Percentiles rank a stretch among this genome's conserved stretches.
These are phyloP conservation scores for Aspergillus tamarii DNA, from an alignment of 2,329 filamentous ascomycete species.

Conservation along the genomic window DNA sequence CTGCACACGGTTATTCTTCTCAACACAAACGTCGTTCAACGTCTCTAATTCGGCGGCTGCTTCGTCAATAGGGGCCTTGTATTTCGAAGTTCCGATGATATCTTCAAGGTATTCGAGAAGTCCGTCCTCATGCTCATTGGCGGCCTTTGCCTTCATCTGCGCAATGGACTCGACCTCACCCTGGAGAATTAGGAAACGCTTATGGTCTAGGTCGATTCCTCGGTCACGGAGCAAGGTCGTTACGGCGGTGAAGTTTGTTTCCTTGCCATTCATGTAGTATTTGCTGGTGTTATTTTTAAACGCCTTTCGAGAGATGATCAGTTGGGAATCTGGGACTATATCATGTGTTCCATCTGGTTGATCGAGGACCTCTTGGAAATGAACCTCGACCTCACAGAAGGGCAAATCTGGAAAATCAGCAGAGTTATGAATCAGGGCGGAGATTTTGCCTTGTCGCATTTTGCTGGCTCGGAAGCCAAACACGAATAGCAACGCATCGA, in stretches of 20 bases:
- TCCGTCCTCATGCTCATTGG: constrained; percentile 92
- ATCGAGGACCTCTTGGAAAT: constrained; percentile 95
- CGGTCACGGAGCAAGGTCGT: constrained; percentile 83
- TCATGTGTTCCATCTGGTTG: constrained; percentile 74
- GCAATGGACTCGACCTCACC: constrained; percentile 98
- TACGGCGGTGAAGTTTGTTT: constrained; percentile 89
- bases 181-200: constrained; percentile 95
- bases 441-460: constrained; percentile 98
- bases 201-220: constrained; percentile 95
- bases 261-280: constrained; percentile 91
- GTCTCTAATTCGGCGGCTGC: constrained; percentile 86
- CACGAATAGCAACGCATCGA: constrained; percentile 97
- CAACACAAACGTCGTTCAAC: constrained; percentile 90
- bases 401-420: constrained; percentile 82
- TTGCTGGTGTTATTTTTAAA: constrained; percentile 99
- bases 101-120: constrained; percentile 96
- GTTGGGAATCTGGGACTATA: constrained; percentile 78
- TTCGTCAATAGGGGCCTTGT: constrained; percentile 96
- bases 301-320: constrained; percentile 86
- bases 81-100: constrained; percentile 98
- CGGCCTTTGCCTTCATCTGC: constrained; percentile 98
- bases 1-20: constrained; percentile 93
- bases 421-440: constrained; percentile 96
- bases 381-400: constrained; percentile 92
- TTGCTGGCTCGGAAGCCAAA: constrained; percentile 99